phyloP scores from a whole-genome alignment of 192 early-diverging fungal genomes.

The Podila minutissima region DNA sequence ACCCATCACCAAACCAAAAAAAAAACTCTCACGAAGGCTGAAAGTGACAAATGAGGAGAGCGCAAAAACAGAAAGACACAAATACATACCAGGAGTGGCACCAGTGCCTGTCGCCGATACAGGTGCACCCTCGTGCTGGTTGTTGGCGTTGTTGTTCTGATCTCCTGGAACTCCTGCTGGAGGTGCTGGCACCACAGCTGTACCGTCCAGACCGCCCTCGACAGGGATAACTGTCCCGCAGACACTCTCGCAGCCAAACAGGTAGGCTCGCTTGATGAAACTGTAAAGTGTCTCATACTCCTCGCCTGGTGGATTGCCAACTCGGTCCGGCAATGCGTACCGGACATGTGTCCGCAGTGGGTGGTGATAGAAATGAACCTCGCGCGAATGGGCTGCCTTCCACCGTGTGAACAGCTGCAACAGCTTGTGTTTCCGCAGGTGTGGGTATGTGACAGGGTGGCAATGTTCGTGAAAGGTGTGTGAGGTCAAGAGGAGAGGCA shows the following conservation, averaged over 20 bases:
- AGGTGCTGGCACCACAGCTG: slow-evolving; percentile 1
- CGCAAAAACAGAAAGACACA: neutral
- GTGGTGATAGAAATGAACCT: slow-evolving; percentile 50
- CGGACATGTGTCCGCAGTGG: slow-evolving; percentile 37
- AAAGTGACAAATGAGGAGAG: too few species aligned
- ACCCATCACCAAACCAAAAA: neutral
- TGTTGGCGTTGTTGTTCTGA: neutral
- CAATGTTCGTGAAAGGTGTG: slow-evolving; percentile 46
- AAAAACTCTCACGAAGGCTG: neutral
- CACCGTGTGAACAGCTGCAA: slow-evolving; percentile 41
- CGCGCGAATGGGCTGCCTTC: slow-evolving; percentile 49
- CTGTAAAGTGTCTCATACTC: slow-evolving; percentile 49
- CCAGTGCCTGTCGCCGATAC: slow-evolving; percentile 13
- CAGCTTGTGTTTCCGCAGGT: slow-evolving; percentile 39
- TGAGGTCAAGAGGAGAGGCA: slow-evolving; percentile 37
- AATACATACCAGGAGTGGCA: slow-evolving; percentile 16
- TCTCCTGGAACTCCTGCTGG: neutral
- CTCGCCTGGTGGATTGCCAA: slow-evolving; percentile 48
- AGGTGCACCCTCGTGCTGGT: neutral
- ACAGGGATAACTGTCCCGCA: slow-evolving; percentile 50
- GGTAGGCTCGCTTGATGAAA: slow-evolving; percentile 45
- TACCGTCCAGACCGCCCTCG: slow-evolving; percentile 42
- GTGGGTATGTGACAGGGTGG: slow-evolving; percentile 34
- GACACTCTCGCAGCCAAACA: slow-evolving; percentile 50
- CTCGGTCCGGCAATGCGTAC: slow-evolving; percentile 44